Conservation (phyloP, 2,329 filamentous ascomycete species). For the Claviceps sp. region DNA sequence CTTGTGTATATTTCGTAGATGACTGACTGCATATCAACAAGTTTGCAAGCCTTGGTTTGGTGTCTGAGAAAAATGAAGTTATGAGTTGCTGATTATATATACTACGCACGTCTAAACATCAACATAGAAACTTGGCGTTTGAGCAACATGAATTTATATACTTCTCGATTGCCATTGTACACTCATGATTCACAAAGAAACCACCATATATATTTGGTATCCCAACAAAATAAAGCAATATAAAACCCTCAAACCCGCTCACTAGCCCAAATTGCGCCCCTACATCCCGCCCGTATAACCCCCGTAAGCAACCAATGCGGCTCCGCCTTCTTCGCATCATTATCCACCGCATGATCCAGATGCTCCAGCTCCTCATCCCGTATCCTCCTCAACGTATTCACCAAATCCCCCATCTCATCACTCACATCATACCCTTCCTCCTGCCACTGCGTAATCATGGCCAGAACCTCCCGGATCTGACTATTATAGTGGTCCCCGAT, state of each 20-base stretch:
- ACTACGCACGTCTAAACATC: too few species aligned
- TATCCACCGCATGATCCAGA: slow-evolving; percentile 84
- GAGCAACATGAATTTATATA: too few species aligned
- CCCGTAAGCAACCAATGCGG: slow-evolving; percentile 83
- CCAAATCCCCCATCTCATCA: slow-evolving; percentile 59
- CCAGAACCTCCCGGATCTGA: slow-evolving; percentile 69
- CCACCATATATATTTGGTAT: not conserved
- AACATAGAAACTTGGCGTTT: too few species aligned
- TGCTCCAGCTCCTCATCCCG: slow-evolving; percentile 95
- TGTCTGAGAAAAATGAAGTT: too few species aligned
- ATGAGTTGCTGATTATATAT: too few species aligned
- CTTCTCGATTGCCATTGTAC: too few species aligned
- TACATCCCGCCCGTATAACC: slow-evolving; percentile 78
- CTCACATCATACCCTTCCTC: slow-evolving; percentile 67
- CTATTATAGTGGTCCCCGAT: slow-evolving; percentile 93
- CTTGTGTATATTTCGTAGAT: too few species aligned
- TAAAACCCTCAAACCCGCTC: slow-evolving; percentile 45
- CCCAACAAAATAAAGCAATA: not conserved
- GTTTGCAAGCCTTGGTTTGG: too few species aligned
- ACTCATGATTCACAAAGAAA: too few species aligned
- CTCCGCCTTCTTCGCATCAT: slow-evolving; percentile 80
- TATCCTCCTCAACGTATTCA: slow-evolving; percentile 65
- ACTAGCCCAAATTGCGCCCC: slow-evolving; percentile 84
- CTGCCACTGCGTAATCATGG: slow-evolving; percentile 69
- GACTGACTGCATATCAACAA: too few species aligned